Conservation (phyloP, 768 basidiomycete genomes). For the Naganishia vishniacii region DNA sequence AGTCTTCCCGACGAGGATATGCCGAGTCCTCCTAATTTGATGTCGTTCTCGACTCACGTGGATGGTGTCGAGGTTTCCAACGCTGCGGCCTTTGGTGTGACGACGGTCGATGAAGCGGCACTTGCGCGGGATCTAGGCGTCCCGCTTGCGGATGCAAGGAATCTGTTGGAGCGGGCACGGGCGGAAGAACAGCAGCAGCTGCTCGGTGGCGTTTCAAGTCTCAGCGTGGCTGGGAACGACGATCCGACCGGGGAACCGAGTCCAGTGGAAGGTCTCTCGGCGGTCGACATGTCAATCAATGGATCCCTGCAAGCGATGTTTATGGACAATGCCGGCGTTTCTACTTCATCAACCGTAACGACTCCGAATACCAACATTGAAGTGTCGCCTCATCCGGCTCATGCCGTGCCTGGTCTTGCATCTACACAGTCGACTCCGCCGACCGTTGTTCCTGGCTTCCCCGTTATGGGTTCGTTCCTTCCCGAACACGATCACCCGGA, state of each 20-base stretch:
- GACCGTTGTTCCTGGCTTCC: not conserved
- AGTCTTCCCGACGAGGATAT: conserved; percentile 31
- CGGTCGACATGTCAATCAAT: not conserved
- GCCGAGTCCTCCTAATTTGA: conserved; percentile 27
- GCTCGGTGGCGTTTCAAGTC: conserved; percentile 18
- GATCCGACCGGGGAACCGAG: conserved; percentile 9
- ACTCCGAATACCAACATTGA: conserved; percentile 13
- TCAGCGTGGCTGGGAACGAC: conserved; percentile 8
- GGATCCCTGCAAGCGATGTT: conserved; percentile 13
- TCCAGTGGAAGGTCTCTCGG: not conserved
- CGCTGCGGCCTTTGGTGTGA: conserved; percentile 29
- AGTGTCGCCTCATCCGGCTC: conserved; percentile 11
- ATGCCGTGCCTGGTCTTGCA: not conserved
- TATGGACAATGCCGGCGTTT: conserved; percentile 14
- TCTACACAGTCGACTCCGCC: conserved; percentile 4
- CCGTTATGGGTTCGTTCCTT: conserved; percentile 27
- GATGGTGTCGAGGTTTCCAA: conserved; percentile 27
- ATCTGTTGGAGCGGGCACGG: conserved; percentile 26
- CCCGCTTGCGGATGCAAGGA: conserved; percentile 27
- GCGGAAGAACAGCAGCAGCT: conserved; percentile 26
- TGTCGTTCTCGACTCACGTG: conserved; percentile 21
- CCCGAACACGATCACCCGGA: conserved; percentile 25
- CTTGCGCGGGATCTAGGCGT: conserved; percentile 27
- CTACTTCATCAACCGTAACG: conserved; percentile 1
- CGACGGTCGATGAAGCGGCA: conserved; percentile 29